phyloP scores from a whole-genome alignment of 495 filamentous ascomycete genomes.

The Talaromyces thailandensis region DNA sequence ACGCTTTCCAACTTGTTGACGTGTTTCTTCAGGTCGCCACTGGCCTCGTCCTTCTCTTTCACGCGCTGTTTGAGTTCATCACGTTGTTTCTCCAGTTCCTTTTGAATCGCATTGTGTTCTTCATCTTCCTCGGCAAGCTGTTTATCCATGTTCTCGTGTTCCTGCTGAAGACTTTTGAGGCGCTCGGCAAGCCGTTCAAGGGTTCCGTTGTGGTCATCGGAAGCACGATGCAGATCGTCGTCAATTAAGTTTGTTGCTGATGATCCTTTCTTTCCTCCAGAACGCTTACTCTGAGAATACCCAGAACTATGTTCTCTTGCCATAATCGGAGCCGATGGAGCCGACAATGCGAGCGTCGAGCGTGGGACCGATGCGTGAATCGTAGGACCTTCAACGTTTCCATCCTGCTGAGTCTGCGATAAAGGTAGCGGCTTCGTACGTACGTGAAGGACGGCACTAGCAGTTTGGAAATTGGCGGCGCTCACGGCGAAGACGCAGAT shows the following conservation, averaged over 20 bases:
- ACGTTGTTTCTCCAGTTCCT: constrained; percentile 52
- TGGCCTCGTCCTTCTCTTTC: constrained; percentile 79
- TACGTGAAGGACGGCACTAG: constrained; percentile 75
- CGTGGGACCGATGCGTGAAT: constrained; percentile 35
- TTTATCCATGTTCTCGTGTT: constrained; percentile 66
- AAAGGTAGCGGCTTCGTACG: constrained; percentile 54
- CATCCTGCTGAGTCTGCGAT: constrained; percentile 44
- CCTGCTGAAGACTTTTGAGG: constrained; percentile 61
- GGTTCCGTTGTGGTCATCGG: constrained; percentile 28
- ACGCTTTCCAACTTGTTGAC: constrained; percentile 70
- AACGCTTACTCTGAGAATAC: constrained; percentile 50
- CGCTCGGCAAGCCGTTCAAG: constrained; percentile 56
- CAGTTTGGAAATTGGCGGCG: constrained; percentile 81
- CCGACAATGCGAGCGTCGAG: constrained; percentile 43
- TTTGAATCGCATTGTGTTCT: constrained; percentile 57
- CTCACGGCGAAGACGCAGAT: constrained; percentile 86
- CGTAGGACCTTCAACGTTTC: constrained; percentile 26
- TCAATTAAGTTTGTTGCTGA: constrained; percentile 58
- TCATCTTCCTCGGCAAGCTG: constrained; percentile 56
- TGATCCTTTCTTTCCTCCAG: constrained; percentile 64
- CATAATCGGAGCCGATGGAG: constrained; percentile 45
- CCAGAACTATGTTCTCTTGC: constrained; percentile 53
- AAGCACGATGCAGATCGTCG: constrained; percentile 28
- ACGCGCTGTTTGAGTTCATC: constrained; percentile 65
- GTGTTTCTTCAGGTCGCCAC: constrained; percentile 71